Evolutionary conservation across 2,329 filamentous ascomycete species (phyloP).

Genomic region (Alternaria gaisen): DNA sequence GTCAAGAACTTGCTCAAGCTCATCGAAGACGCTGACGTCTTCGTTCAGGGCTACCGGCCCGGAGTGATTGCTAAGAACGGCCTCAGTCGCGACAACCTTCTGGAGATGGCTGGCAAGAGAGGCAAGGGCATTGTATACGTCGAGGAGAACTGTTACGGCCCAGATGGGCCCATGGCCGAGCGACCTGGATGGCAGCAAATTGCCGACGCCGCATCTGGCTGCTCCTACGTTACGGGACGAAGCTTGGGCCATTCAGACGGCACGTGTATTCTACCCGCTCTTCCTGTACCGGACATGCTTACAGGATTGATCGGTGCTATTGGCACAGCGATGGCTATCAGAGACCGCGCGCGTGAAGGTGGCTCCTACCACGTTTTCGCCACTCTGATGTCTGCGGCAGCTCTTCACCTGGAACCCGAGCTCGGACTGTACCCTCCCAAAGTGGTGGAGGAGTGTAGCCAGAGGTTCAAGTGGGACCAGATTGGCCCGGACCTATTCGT

Average conservation of each 20-base stretch:
- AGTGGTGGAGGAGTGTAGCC: too few relatives aligned
- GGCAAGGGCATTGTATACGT: slow-evolving; percentile 59
- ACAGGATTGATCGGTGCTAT: slow-evolving; percentile 39
- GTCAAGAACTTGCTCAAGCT: slow-evolving; percentile 50
- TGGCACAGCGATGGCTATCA: slow-evolving; percentile 36
- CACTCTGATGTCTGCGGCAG: too few relatives aligned
- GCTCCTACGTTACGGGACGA: slow-evolving; percentile 36
- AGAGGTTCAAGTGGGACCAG: too few relatives aligned
- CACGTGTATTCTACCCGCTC: slow-evolving; percentile 33
- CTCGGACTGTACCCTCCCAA: too few relatives aligned
- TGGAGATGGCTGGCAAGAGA: slow-evolving; percentile 52
- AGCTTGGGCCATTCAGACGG: slow-evolving; percentile 36
- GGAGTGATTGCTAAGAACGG: slow-evolving; percentile 56
- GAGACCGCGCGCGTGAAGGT: slow-evolving; percentile 31
- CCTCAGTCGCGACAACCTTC: slow-evolving; percentile 53
- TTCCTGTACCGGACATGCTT: slow-evolving; percentile 43
- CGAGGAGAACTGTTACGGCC: slow-evolving; percentile 62
- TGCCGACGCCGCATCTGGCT: slow-evolving; percentile 45
- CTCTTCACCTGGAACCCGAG: too few relatives aligned
- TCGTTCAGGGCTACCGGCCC: slow-evolving; percentile 62
- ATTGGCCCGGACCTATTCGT: too few relatives aligned
- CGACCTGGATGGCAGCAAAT: slow-evolving; percentile 64
- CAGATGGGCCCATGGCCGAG: slow-evolving; percentile 56
- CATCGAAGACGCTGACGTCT: slow-evolving; percentile 59
- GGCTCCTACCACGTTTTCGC: slow-evolving; percentile 15